Base-by-base conservation (phyloP, 2,329 filamentous ascomycete genomes). In the Neonectria punicea region DNA sequence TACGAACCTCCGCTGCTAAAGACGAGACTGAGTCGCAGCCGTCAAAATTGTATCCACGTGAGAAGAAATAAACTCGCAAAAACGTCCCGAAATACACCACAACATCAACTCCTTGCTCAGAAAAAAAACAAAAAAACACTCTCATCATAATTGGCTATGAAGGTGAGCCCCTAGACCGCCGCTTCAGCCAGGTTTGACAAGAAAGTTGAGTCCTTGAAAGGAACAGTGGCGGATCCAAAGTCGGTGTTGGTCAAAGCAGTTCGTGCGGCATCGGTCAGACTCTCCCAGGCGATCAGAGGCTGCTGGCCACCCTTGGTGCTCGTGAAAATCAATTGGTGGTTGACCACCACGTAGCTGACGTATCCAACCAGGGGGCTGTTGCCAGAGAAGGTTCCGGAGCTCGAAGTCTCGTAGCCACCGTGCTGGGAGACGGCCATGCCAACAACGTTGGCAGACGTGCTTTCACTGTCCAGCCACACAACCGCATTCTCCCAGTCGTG, bases 261-360 rank as follows among this genome's bases (percentile, higher is more conserved):
- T 53, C 77, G 75, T 25, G 80, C 79, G 6, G 70, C 77, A 16
- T 72, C 60, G 2, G 80, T 73, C 62, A 84, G 68, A 30, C 69
- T 76, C 67, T 84, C 82, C 82, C 82, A 84, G 8, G 81, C 80
- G 56, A 83, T 74, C 49, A 85, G 66, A 1, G 82, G 82, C 73
- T 84, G 81, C 44, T 75, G 72, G 13, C 78, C 79, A 41, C 81
- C 82, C 39, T 74, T 70, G 2, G 71, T 75, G 16, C 58, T 70
- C 5, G 80, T 82, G 34, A 82, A 75, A 36, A 75, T 71, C 49
- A 80, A 68, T 43, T 78, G 71, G 67, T 84, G 81, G 68, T 84
- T 76, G 36, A 75, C 56, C 2, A 73, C 67, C 58, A 70, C 73
- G 51, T 63, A 62, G 51, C 74, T 76, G 58, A 72, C 75, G 71